Evolutionary conservation across 345 rosid genomes (phyloP), one percentile per base, ranked within the genome.

Genomic region (Syzygium grande): DNA sequence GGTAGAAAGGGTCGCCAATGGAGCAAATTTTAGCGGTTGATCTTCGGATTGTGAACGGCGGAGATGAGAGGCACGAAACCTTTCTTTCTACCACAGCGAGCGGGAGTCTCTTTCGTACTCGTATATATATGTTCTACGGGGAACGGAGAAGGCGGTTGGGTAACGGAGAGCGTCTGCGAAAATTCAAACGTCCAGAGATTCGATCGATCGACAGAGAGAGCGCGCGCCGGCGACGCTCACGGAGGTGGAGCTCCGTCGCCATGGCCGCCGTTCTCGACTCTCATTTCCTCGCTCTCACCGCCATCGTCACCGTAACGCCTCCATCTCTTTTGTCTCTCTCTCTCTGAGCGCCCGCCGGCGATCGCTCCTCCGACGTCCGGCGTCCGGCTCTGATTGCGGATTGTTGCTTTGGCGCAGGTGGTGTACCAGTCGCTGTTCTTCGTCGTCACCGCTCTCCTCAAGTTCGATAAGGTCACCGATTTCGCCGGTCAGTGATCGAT

Each of bases 401-500:
- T 53, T 51, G 53, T 29, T 9, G 11, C 22, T 25, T 85, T 53
- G 77, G 11, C 89, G 90, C 87, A 96, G 99, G 96, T 94, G 90
- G 95, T 91, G 79, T 97, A 95, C 88, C 99, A 97, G 90, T 87
- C 95, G 5, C 55, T 95, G 54, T 96, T 97, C 92, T 97, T 95
- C 85, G 84, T 95, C 68, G 89, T 97, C 95, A 94, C 98, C 65
- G 98, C 97, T 88, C 92, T 95, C 88, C 95, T 94, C 91, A 96
- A 94, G 91, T 90, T 94, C 87, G 98, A 97, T 91, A 95, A 96
- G 94, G 96, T 96, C 92, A 97, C 98, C 34, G 99, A 96, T 93
- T 95, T 97, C 90, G 99, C 98, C 5, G 99, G 99, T 96, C 94
- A 29, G 53, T 17, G 51, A 29, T 83, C 53, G 77, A 4, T 30